A percentile compares a stretch with the other conserved stretches of the same genome.
Evolutionary conservation across 2,329 filamentous ascomycete genomes (phyloP).

Genomic region (Colletotrichum caudatum): DNA sequence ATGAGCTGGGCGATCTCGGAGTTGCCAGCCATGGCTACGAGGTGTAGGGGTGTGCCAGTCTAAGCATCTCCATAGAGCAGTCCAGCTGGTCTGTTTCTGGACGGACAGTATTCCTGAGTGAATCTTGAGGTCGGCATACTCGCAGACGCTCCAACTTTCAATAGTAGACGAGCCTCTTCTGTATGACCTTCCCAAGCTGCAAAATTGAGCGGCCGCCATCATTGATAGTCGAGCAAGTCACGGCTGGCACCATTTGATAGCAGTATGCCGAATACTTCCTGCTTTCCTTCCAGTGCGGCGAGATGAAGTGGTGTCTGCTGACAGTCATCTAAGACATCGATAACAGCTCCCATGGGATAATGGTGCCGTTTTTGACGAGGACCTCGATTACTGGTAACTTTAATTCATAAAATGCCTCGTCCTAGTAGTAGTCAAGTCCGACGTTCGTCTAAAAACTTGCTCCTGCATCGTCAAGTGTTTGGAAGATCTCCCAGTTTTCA

Average conservation of each 20-base stretch:
- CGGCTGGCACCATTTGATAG: background rate
- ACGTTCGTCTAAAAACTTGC: background rate
- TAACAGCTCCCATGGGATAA: background rate
- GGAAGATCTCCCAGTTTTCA: background rate
- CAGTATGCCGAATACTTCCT: background rate
- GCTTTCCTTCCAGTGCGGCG: background rate
- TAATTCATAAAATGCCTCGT: background rate
- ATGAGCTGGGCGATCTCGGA: background rate
- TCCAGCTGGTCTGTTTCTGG: no score
- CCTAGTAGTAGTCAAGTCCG: background rate
- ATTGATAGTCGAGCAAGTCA: background rate
- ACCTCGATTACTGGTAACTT: background rate
- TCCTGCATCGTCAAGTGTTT: background rate
- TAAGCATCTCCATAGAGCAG: background rate
- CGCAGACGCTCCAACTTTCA: background rate
- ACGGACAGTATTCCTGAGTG: background rate
- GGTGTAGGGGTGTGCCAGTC: background rate
- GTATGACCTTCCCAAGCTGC: background rate
- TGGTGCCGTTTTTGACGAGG: background rate
- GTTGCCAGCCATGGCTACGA: background rate
- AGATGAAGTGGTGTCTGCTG: background rate
- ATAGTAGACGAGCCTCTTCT: background rate
- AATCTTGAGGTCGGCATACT: background rate
- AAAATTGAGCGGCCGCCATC: background rate
- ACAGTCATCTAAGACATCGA: background rate